Evolutionary conservation across 768 basidiomycete species (phyloP).

Genomic region (Leucocoprinus birnbaumii): DNA sequence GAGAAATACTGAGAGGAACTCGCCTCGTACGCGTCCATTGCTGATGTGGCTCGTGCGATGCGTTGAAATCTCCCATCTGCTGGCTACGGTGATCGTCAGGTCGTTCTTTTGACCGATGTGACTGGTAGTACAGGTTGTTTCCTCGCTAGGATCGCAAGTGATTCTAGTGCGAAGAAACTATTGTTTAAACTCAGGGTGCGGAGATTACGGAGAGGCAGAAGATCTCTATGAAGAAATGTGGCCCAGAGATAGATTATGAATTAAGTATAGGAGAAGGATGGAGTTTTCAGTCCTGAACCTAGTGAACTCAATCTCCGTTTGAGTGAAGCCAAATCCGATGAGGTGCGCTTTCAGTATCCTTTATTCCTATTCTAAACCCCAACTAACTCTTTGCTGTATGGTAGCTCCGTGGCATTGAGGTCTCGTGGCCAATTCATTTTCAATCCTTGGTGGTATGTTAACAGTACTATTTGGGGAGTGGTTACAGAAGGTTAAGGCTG

Average conservation of each 20-base stretch:
- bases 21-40: slow-evolving; percentile 7
- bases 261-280: slow-evolving; percentile 29
- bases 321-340: slow-evolving; percentile 18
- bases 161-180: slow-evolving; percentile 21
- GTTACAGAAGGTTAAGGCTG: slow-evolving; percentile 23
- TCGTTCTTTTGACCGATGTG: slow-evolving; percentile 35
- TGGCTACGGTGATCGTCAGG: slow-evolving; percentile 9
- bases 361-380: neutral
- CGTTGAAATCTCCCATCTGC: neutral
- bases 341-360: slow-evolving; percentile 16
- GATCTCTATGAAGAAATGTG: slow-evolving; percentile 27
- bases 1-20: slow-evolving; percentile 21
- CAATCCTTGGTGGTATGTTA: slow-evolving; percentile 21
- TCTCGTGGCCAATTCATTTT: slow-evolving; percentile 22
- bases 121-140: slow-evolving; percentile 38
- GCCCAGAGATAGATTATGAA: slow-evolving; percentile 18
- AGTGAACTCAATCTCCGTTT: slow-evolving; percentile 24
- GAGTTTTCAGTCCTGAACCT: slow-evolving; percentile 24
- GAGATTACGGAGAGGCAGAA: slow-evolving; percentile 23
- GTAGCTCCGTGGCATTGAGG: slow-evolving; percentile 21
- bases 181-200: slow-evolving; percentile 23
- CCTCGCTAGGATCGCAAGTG: slow-evolving; percentile 23
- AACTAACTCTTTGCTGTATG: neutral
- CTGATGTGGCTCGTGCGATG: slow-evolving; percentile 7
- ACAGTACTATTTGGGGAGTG: slow-evolving; percentile 24